Evolutionary conservation across 2,329 filamentous ascomycete species (phyloP), one percentile per base, ranked within the genome.

Genomic region (Botrytis aclada): DNA sequence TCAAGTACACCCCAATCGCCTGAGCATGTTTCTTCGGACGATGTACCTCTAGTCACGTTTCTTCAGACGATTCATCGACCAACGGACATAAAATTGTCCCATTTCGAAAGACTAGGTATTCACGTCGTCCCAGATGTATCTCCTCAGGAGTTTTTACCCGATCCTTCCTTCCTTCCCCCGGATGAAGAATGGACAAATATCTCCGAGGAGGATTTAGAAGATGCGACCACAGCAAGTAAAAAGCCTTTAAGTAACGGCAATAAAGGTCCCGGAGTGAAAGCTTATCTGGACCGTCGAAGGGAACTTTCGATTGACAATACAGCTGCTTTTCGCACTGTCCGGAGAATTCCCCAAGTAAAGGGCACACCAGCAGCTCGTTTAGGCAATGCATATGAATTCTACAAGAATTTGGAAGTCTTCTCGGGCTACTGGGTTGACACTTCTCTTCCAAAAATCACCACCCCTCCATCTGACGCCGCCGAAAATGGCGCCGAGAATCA

Each of bases 361-460:
- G 89, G 88, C 58, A 85, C 86, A 77, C 82, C 84, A 63, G 83
- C 86, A 51, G 84, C 86, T 43, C 86, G 88, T 10, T 81, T 91
- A 12, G 89, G 89, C 22, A 90, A 90, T 76, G 86, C 87, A 8
- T 91, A 90, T 77, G 89, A 91, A 80, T 91, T 91, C 80, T 91
- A 87, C 81, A 87, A 88, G 70, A 87, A 88, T 76, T 83, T 91
- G 32, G 89, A 91, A 77, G 80, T 84, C 39, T 85, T 90, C 78
- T 87, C 88, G 3, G 78, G 83, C 0, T 91, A 85, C 77, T 91
- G 89, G 89, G 87, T 89, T 45, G 89, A 91, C 77, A 87, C 88
- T 0, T 88, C 87, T 7, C 74, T 80, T 20, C 74, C 76, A 18
- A 62, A 67, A 43, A 69, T 56, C 8, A 71, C 75, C n/a, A 3